Percentiles rank a stretch among this genome's conserved stretches.
These are phyloP conservation scores for Ceratopteris richardii DNA, from an alignment of 75 land plant species.

Conservation along the genomic window DNA sequence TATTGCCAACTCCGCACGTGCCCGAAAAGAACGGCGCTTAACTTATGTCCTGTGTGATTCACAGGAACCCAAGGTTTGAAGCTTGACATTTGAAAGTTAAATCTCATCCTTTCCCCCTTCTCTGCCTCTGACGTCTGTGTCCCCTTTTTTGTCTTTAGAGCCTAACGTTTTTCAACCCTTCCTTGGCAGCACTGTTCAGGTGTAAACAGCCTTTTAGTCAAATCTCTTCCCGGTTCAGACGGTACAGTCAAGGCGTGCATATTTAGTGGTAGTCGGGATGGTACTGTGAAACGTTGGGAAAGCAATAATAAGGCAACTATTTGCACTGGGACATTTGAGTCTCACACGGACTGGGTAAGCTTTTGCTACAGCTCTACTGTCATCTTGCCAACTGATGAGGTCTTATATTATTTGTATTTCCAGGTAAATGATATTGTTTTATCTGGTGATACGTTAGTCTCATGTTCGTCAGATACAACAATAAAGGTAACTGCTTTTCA, in stretches of 20 bases:
- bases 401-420: background rate
- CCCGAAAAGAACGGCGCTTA: slow-evolving; percentile 83
- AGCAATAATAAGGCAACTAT: slow-evolving; percentile 47
- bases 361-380: no score
- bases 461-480: slow-evolving; percentile 92
- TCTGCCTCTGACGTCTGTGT: no score
- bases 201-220: slow-evolving; percentile 60
- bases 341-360: slow-evolving; percentile 93
- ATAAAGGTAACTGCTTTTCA: no score
- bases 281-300: slow-evolving; percentile 92
- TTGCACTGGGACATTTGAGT: slow-evolving; percentile 87
- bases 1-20: slow-evolving; percentile 60
- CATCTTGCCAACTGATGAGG: background rate
- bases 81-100: background rate
- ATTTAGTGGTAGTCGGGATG: slow-evolving; percentile 94
- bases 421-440: slow-evolving; percentile 95
- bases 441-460: slow-evolving; percentile 68
- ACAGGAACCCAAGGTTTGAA: slow-evolving; percentile 69
- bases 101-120: no score
- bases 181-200: slow-evolving; percentile 86
- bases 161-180: background rate
- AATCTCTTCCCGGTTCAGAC: slow-evolving; percentile 17
- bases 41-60: slow-evolving; percentile 85
- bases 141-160: slow-evolving; percentile 4
- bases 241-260: slow-evolving; percentile 36